A percentile compares a stretch with the other conserved stretches of the same genome.
phyloP scores from a whole-genome alignment of 805 yeast species.

The Wickerhamomyces bovis region DNA sequence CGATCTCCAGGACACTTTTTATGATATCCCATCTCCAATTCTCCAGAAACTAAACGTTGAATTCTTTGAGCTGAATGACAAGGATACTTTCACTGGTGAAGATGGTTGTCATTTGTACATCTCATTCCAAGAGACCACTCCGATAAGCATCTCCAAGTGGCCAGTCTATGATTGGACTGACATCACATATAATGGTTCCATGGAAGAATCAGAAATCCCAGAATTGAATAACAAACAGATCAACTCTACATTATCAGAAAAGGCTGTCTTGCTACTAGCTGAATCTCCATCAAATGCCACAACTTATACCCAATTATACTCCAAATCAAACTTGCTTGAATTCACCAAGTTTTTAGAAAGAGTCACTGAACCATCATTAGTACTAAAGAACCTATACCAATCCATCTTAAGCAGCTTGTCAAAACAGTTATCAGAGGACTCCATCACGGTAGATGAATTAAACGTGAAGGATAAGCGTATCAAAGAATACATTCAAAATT shows the following conservation, averaged over 20 bases:
- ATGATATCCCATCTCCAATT: conserved; percentile 26
- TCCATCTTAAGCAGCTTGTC: conserved; percentile 12
- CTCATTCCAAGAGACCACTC: conserved; percentile 12
- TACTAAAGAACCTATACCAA: conserved; percentile 13
- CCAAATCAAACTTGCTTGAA: conserved; percentile 18
- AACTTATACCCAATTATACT: conserved; percentile 20
- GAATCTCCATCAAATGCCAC: conserved; percentile 26
- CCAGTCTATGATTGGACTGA: conserved; percentile 18
- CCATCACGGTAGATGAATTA: conserved; percentile 18
- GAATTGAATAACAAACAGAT: conserved; percentile 20
- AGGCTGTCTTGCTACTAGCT: conserved; percentile 18
- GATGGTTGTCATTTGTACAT: conserved; percentile 29
- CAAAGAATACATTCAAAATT: conserved; percentile 19
- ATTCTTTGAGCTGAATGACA: conserved; percentile 20
- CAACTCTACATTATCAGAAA: conserved; percentile 19
- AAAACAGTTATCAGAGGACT: conserved; percentile 14
- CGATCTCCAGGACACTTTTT: conserved; percentile 15
- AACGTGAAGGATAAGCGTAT: conserved; percentile 11
- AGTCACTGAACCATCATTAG: conserved; percentile 13
- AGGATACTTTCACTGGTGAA: not conserved
- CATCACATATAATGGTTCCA: conserved; percentile 1
- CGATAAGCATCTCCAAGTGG: conserved; percentile 10
- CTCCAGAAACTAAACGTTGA: conserved; percentile 15
- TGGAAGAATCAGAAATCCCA: conserved; percentile 1
- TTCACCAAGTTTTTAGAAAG: conserved; percentile 12